Conservation (phyloP, 2,329 filamentous ascomycete species). For the Beauveria brongniartii region DNA sequence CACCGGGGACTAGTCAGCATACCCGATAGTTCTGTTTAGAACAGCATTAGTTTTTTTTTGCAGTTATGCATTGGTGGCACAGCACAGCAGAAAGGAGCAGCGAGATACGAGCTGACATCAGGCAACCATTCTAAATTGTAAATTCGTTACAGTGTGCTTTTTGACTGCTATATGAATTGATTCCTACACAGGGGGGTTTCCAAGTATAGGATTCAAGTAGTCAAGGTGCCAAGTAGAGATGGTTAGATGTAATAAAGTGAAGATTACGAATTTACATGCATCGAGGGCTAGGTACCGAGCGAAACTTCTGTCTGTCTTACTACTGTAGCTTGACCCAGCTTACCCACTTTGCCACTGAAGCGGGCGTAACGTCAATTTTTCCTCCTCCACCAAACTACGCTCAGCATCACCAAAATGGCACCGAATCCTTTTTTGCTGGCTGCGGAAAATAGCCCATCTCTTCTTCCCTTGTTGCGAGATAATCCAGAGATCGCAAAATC, state of each 20-base stretch:
- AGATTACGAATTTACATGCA: too few species aligned
- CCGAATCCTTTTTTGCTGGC: constrained; percentile 66
- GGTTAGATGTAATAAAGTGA: too few species aligned
- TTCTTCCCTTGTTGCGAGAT: constrained; percentile 66
- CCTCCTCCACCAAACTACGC: neutral
- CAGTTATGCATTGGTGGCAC: neutral
- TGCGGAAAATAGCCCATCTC: constrained; percentile 67
- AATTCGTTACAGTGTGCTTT: neutral
- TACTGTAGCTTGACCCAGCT: neutral
- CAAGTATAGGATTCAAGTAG: too few species aligned
- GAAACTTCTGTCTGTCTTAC: too few species aligned
- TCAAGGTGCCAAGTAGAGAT: too few species aligned
- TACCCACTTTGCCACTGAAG: neutral
- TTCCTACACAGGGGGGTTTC: too few species aligned
- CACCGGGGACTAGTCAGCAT: neutral
- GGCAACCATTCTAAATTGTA: neutral
- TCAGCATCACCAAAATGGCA: constrained; percentile 28
- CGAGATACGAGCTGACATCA: neutral
- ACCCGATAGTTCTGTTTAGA: too few species aligned
- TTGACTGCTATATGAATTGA: too few species aligned
- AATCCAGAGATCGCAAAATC: constrained; percentile 67
- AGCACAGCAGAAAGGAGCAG: neutral
- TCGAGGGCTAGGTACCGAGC: too few species aligned
- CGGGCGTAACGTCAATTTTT: neutral
- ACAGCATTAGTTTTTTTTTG: neutral